phyloP scores from a whole-genome alignment of 2,329 filamentous ascomycete genomes.

The Ustulina deusta region DNA sequence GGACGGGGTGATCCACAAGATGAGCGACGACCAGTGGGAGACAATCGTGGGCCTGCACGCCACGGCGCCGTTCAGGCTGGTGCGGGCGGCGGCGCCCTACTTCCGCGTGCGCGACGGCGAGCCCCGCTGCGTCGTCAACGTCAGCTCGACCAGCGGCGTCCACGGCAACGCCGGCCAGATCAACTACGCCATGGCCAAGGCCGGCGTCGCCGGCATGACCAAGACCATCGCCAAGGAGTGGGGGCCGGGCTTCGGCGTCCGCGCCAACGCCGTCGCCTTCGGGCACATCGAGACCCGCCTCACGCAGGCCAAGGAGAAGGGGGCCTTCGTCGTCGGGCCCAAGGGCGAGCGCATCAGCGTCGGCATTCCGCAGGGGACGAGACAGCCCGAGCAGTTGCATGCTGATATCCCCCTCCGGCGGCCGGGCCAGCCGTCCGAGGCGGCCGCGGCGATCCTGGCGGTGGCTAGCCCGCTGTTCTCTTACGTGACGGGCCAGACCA shows the following conservation, averaged over 20 bases:
- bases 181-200: constrained; percentile 89
- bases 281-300: constrained; percentile 83
- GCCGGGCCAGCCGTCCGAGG: constrained; percentile 82
- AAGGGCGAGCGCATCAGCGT: constrained; percentile 80
- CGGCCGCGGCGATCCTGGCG: constrained; percentile 80
- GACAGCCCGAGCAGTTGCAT: constrained; percentile 59
- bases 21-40: constrained; percentile 91
- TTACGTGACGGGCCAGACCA: constrained; percentile 88
- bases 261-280: constrained; percentile 86
- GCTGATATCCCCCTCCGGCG: constrained; percentile 83
- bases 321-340: constrained; percentile 80
- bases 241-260: constrained; percentile 84
- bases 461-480: constrained; percentile 85
- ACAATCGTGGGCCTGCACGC: constrained; percentile 86
- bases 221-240: constrained; percentile 95
- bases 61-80: constrained; percentile 86
- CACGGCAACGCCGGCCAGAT: constrained; percentile 92
- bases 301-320: constrained; percentile 86
- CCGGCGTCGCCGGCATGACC: constrained; percentile 83
- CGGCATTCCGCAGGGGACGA: constrained; percentile 76
- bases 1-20: constrained; percentile 94
- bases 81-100: constrained; percentile 83
- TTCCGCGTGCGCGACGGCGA: constrained; percentile 89
- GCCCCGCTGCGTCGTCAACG: constrained; percentile 83
- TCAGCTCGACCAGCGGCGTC: constrained; percentile 83